Percentiles rank a stretch among this genome's conserved stretches.
phyloP scores from a whole-genome alignment of 108 stramenopile species.

The Thalassiosira profunda region DNA sequence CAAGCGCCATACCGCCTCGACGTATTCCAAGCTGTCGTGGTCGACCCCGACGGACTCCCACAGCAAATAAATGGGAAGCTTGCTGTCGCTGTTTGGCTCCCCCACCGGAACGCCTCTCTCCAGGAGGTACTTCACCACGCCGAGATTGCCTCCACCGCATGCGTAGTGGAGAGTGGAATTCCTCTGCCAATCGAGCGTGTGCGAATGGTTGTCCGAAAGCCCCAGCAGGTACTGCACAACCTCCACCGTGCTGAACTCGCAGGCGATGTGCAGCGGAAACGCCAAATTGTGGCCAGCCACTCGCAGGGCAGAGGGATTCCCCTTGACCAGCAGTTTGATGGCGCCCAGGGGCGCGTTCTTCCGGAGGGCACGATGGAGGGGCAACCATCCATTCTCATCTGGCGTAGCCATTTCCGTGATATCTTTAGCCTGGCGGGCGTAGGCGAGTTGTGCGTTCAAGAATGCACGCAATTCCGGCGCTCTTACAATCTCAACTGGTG shows the following conservation, averaged over 20 bases:
- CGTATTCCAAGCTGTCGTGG: not conserved
- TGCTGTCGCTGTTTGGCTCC: not conserved
- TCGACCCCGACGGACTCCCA: not conserved
- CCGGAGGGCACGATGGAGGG: not conserved
- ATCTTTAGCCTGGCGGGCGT: not conserved
- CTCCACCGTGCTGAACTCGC: not conserved
- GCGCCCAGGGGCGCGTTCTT: not conserved
- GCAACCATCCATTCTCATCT: not conserved
- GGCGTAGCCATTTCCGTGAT: not conserved
- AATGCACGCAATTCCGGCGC: too few relatives aligned
- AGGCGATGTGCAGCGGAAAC: conserved; percentile 4
- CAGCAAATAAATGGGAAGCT: conserved; percentile 4
- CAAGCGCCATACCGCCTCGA: not conserved
- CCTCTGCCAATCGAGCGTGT: not conserved
- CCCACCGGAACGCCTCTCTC: not conserved
- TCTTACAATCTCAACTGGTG: too few relatives aligned
- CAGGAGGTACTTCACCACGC: not conserved
- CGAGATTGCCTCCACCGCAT: conserved; percentile 1
- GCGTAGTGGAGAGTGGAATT: conserved; percentile 1
- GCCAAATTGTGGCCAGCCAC: not conserved
- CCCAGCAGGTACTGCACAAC: conserved; percentile 7
- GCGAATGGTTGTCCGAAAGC: not conserved
- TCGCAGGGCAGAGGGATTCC: not conserved
- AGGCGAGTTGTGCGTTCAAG: not conserved
- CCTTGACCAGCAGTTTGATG: not conserved